phyloP scores from a whole-genome alignment of 2,329 filamentous ascomycete genomes.

The Alternaria angustiovoidea region DNA sequence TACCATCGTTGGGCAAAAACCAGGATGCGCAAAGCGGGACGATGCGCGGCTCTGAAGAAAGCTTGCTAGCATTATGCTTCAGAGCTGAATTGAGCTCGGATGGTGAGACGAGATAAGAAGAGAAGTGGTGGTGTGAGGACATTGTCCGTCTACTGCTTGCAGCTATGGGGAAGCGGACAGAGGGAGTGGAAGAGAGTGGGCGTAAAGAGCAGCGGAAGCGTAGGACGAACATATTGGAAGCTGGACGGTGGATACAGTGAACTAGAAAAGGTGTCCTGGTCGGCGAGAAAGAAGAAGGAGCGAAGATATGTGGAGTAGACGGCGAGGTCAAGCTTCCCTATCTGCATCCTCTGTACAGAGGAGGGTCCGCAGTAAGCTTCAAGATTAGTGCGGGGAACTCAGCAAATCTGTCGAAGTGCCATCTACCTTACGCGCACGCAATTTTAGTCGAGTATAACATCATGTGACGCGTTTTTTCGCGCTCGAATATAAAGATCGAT shows the following conservation, averaged over 20 bases:
- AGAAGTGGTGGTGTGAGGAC: conserved; percentile 60
- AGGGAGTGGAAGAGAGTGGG: conserved; percentile 26
- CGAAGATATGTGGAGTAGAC: conserved; percentile 15
- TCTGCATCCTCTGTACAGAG: conserved; percentile 24
- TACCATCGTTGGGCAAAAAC: conserved; percentile 93
- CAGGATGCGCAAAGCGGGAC: conserved; percentile 92
- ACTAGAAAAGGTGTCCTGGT: conserved; percentile 1
- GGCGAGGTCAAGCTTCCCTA: conserved; percentile 29
- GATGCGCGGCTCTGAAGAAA: conserved; percentile 82
- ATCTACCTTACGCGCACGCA: neutral
- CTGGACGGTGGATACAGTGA: conserved; percentile 19
- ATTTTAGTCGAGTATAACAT: neutral
- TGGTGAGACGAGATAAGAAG: conserved; percentile 86
- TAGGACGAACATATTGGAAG: conserved; percentile 41
- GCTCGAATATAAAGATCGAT: neutral
- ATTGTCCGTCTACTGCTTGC: conserved; percentile 33
- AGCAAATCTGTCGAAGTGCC: conserved; percentile 15
- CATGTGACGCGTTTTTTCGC: neutral
- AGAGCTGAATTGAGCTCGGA: conserved; percentile 82
- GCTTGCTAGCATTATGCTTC: conserved; percentile 80
- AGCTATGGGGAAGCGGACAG: conserved; percentile 18
- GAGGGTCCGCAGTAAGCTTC: conserved; percentile 13
- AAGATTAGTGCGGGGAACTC: conserved; percentile 16
- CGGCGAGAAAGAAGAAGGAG: conserved; percentile 14
- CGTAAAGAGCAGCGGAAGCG: conserved; percentile 38